A percentile compares a stretch with the other conserved stretches of the same genome.
Evolutionary conservation across 805 yeast species (phyloP).

Genomic region (Komagataella phaffii): DNA sequence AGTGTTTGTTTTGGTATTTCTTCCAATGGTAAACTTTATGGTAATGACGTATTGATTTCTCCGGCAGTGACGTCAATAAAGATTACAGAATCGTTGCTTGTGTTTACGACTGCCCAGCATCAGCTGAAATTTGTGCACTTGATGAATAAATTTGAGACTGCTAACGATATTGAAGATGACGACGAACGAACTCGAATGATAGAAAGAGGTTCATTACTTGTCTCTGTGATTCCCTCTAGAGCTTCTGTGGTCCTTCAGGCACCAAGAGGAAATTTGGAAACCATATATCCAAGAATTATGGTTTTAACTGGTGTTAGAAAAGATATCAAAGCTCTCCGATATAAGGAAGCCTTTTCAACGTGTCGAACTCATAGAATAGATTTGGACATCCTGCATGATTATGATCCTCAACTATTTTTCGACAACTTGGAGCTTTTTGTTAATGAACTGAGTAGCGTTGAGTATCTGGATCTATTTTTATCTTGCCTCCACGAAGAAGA

Average conservation of each 20-base stretch:
- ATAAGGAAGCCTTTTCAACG: slow-evolving; percentile 59
- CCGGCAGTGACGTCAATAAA: slow-evolving; percentile 74
- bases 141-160: slow-evolving; percentile 7
- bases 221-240: slow-evolving; percentile 69
- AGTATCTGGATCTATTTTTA: slow-evolving; percentile 73
- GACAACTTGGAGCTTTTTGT: slow-evolving; percentile 55
- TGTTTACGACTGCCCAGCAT: slow-evolving; percentile 83
- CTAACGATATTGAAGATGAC: slow-evolving; percentile 9
- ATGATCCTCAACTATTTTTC: slow-evolving; percentile 58
- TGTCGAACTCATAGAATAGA: slow-evolving; percentile 91
- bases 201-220: slow-evolving; percentile 84
- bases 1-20: slow-evolving; percentile 59
- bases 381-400: slow-evolving; percentile 80
- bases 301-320: slow-evolving; percentile 74
- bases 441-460: slow-evolving; percentile 55
- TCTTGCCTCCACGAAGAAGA: slow-evolving; percentile 81
- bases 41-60: slow-evolving; percentile 43
- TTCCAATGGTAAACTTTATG: slow-evolving; percentile 59
- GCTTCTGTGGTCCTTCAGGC: slow-evolving; percentile 83
- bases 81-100: slow-evolving; percentile 55
- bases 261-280: slow-evolving; percentile 91
- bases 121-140: slow-evolving; percentile 73
- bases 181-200: slow-evolving; percentile 84
- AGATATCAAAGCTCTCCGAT: slow-evolving; percentile 43
- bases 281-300: slow-evolving; percentile 87